phyloP scores from a whole-genome alignment of 495 filamentous ascomycete species.

The Penicillium salamii region DNA sequence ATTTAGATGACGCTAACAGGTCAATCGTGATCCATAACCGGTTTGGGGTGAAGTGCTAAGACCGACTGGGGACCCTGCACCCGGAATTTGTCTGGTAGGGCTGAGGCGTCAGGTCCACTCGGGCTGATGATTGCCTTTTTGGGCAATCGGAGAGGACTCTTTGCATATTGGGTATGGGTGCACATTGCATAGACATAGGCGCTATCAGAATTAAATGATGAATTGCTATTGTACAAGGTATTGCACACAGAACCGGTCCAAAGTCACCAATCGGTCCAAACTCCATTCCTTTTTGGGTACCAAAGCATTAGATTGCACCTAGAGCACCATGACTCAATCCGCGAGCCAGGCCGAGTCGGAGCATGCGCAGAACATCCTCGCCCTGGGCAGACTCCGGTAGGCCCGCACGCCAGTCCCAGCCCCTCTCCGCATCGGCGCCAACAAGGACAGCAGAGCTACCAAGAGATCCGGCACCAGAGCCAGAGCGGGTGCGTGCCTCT shows the following conservation, averaged over 20 bases:
- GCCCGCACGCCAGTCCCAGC: slow-evolving; percentile 83
- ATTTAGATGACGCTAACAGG: slow-evolving; percentile 26
- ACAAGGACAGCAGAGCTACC: slow-evolving; percentile 56
- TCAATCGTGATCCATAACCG: background rate
- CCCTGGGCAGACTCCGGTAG: slow-evolving; percentile 56
- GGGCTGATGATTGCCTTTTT: background rate
- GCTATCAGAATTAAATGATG: background rate
- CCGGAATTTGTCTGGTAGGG: too few relatives aligned
- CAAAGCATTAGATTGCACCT: slow-evolving; percentile 6
- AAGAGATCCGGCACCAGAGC: slow-evolving; percentile 51
- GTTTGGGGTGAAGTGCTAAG: too few relatives aligned
- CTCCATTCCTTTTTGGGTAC: background rate
- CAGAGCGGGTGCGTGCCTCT: slow-evolving; percentile 47
- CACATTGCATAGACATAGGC: background rate
- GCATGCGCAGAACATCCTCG: slow-evolving; percentile 63
- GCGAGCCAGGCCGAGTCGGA: slow-evolving; percentile 71
- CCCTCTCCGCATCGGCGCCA: slow-evolving; percentile 46
- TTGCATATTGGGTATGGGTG: background rate
- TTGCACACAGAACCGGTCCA: background rate
- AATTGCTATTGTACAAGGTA: slow-evolving; percentile 3
- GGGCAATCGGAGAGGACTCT: background rate
- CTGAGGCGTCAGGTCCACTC: background rate
- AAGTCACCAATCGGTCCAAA: background rate
- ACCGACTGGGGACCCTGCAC: too few relatives aligned
- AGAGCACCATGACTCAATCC: slow-evolving; percentile 44